Percentiles rank a stretch among this genome's conserved stretches.
Evolutionary conservation across 495 filamentous ascomycete genomes (phyloP).

Genomic region (Penicillium samsonianum): DNA sequence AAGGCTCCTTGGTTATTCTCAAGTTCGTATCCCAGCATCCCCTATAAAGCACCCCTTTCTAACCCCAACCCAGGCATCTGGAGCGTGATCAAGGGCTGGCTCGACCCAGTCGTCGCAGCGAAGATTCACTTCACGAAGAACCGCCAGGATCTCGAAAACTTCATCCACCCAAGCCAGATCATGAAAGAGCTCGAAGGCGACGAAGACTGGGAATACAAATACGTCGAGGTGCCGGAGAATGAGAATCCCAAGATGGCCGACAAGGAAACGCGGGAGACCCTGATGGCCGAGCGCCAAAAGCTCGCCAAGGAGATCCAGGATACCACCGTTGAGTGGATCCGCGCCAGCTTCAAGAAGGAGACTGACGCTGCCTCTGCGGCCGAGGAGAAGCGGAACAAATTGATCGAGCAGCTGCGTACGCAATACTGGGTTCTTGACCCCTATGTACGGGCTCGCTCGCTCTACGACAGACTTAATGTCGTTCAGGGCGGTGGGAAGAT

Average conservation of each 20-base stretch:
- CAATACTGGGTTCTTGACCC: slow-evolving; percentile 87
- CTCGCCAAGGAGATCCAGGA: slow-evolving; percentile 71
- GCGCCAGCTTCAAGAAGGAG: slow-evolving; percentile 49
- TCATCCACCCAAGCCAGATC: slow-evolving; percentile 70
- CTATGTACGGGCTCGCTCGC: slow-evolving; percentile 68
- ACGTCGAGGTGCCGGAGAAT: slow-evolving; percentile 66
- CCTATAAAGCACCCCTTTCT: not conserved
- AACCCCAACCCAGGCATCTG: slow-evolving; percentile 59
- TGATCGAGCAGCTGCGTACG: slow-evolving; percentile 61
- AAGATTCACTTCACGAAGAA: slow-evolving; percentile 96
- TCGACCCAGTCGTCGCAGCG: slow-evolving; percentile 91
- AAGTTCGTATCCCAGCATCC: slow-evolving; percentile 48
- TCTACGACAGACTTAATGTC: slow-evolving; percentile 75
- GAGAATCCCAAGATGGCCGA: slow-evolving; percentile 77
- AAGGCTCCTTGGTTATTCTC: slow-evolving; percentile 97
- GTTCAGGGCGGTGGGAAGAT: slow-evolving; percentile 65
- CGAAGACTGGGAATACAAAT: slow-evolving; percentile 79
- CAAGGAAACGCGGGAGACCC: slow-evolving; percentile 56
- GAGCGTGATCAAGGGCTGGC: slow-evolving; percentile 93
- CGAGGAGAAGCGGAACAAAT: slow-evolving; percentile 55
- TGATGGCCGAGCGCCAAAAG: slow-evolving; percentile 59
- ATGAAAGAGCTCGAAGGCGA: slow-evolving; percentile 76
- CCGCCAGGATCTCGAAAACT: slow-evolving; percentile 73
- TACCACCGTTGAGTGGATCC: slow-evolving; percentile 70
- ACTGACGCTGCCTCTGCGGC: slow-evolving; percentile 47